Percentiles rank a stretch among this genome's conserved stretches.
These are phyloP conservation scores for Blastomyces silverae DNA, from an alignment of 2,329 filamentous ascomycete species.

Conservation along the genomic window DNA sequence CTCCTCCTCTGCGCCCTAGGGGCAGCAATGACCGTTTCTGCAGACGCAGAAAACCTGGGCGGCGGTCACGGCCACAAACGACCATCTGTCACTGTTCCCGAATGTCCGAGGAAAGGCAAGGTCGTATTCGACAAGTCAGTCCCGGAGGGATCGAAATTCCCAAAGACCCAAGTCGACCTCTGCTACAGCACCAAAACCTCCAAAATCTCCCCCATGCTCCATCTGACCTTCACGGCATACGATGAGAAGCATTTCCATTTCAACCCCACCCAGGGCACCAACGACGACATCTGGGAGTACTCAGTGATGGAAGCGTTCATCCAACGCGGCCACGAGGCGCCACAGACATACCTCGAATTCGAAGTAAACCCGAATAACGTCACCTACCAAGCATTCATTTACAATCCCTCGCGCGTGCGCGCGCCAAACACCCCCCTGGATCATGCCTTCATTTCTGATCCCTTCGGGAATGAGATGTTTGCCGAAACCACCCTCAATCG, in stretches of 20 bases:
- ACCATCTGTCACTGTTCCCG: constrained; percentile 11
- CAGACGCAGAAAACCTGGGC: neutral
- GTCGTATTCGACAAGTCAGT: constrained; percentile 34
- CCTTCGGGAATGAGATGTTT: constrained; percentile 39
- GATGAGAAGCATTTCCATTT: constrained; percentile 46
- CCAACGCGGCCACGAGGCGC: constrained; percentile 42
- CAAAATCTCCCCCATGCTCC: constrained; percentile 23
- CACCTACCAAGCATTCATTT: constrained; percentile 48
- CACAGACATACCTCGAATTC: constrained; percentile 47
- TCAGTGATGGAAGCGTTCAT: constrained; percentile 50
- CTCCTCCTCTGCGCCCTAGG: constrained; percentile 15
- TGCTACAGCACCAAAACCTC: constrained; percentile 39
- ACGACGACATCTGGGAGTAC: constrained; percentile 46
- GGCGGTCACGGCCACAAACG: neutral
- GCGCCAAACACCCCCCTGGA: constrained; percentile 41
- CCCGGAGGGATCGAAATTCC: constrained; percentile 39
- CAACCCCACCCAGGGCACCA: constrained; percentile 36
- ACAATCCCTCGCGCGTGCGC: constrained; percentile 46
- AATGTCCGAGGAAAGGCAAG: constrained; percentile 16
- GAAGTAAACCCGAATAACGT: constrained; percentile 49
- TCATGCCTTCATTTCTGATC: constrained; percentile 39
- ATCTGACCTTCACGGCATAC: constrained; percentile 42
- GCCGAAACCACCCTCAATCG: constrained; percentile 39
- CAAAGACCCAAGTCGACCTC: constrained; percentile 42
- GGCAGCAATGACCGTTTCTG: constrained; percentile 11